phyloP scores from a whole-genome alignment of 805 yeast genomes.

The Candida berthetii region DNA sequence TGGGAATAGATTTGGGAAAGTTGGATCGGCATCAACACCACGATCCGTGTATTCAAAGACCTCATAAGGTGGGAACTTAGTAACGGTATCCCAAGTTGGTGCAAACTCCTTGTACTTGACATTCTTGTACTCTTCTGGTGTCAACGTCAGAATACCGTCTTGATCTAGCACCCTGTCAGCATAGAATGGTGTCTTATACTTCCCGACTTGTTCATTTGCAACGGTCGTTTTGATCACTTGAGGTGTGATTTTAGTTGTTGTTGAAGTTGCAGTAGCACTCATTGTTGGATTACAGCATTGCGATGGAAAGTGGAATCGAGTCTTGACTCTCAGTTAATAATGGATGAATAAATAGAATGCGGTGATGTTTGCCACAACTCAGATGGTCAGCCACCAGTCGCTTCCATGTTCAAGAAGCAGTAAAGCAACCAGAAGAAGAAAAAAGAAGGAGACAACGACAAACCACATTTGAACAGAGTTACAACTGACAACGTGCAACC shows the following conservation, averaged over 20 bases:
- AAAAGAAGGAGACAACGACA: too few relatives aligned
- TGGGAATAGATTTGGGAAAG: neutral
- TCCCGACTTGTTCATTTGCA: neutral
- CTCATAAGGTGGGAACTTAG: slow-evolving; percentile 42
- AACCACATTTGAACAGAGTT: too few relatives aligned
- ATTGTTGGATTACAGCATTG: too few relatives aligned
- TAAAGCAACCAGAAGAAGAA: too few relatives aligned
- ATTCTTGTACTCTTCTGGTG: neutral
- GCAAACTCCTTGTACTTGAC: slow-evolving; percentile 3
- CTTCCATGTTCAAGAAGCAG: too few relatives aligned
- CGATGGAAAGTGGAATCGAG: too few relatives aligned
- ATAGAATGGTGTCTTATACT: neutral
- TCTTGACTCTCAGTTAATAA: too few relatives aligned
- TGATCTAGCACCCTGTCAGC: slow-evolving; percentile 1
- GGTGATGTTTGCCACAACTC: too few relatives aligned
- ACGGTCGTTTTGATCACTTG: neutral
- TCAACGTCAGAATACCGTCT: slow-evolving; percentile 1
- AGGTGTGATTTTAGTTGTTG: neutral
- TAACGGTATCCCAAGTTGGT: slow-evolving; percentile 54
- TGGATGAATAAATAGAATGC: too few relatives aligned
- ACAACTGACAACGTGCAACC: too few relatives aligned
- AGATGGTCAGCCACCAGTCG: too few relatives aligned
- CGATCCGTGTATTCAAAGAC: slow-evolving; percentile 26
- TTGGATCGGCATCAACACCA: neutral
- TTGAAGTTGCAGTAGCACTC: neutral